Conservation (phyloP, 2,329 filamentous ascomycete species). For the Emergomyces pasteurianus region DNA sequence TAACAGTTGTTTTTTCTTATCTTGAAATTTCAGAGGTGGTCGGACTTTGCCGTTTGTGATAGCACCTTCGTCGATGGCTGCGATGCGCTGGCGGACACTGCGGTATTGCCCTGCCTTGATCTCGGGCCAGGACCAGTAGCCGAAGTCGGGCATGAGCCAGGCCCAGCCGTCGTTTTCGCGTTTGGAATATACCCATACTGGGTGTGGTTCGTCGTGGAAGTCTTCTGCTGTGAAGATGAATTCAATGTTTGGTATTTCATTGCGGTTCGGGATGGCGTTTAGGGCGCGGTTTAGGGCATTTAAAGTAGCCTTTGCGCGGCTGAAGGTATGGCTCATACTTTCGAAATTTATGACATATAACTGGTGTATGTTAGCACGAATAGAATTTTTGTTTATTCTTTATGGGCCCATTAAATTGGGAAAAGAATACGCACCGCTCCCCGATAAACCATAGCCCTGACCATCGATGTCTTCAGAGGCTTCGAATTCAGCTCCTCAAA, state of each 20-base stretch:
- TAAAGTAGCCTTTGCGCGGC: slow-evolving; percentile 32
- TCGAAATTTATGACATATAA: slow-evolving; percentile 27
- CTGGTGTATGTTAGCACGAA: slow-evolving; percentile 11
- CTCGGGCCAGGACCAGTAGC: slow-evolving; percentile 43
- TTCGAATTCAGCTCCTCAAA: slow-evolving; percentile 25
- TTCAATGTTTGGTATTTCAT: slow-evolving; percentile 37
- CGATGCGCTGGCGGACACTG: slow-evolving; percentile 30
- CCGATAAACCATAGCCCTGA: slow-evolving; percentile 23
- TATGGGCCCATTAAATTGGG: too few species aligned
- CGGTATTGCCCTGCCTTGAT: slow-evolving; percentile 34
- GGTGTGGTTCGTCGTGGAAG: slow-evolving; percentile 21
- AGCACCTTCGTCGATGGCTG: slow-evolving; percentile 24
- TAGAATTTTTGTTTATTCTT: neutral
- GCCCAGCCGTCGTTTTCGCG: slow-evolving; percentile 26
- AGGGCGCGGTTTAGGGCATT: slow-evolving; percentile 39
- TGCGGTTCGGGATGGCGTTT: slow-evolving; percentile 25
- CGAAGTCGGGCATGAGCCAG: slow-evolving; percentile 45
- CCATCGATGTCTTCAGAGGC: slow-evolving; percentile 24
- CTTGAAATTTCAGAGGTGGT: slow-evolving; percentile 16
- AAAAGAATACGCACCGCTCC: slow-evolving; percentile 25
- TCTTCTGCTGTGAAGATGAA: slow-evolving; percentile 40
- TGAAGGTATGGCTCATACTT: slow-evolving; percentile 22
- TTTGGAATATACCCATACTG: slow-evolving; percentile 36
- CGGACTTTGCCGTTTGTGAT: slow-evolving; percentile 12
- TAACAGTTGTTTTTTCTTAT: slow-evolving; percentile 36